Conservation (phyloP, 352 stramenopile species). For the Globisporangium middletonii region DNA sequence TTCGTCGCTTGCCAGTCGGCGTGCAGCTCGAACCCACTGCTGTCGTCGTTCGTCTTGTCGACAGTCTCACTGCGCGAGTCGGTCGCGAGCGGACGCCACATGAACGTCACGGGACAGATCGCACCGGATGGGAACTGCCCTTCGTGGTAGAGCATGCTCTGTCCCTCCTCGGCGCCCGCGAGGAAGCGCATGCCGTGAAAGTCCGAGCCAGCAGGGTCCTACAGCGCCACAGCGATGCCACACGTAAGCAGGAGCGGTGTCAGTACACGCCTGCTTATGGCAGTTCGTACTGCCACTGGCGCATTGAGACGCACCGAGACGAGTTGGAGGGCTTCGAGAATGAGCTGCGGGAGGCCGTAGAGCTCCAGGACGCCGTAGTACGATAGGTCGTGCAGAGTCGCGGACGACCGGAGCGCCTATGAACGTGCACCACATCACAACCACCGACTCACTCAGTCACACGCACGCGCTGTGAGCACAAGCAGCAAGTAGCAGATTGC, state of each 20-base stretch:
- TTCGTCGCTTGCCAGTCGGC: conserved; percentile 38
- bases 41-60: background rate
- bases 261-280: too few relatives aligned
- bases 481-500: background rate
- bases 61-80: conserved; percentile 15
- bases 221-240: background rate
- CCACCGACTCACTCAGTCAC: background rate
- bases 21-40: conserved; percentile 24
- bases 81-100: conserved; percentile 50
- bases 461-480: background rate
- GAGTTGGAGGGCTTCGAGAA: conserved; percentile 57
- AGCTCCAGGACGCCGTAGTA: conserved; percentile 71
- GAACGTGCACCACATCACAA: background rate
- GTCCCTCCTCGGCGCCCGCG: conserved; percentile 41
- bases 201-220: conserved; percentile 53
- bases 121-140: conserved; percentile 49
- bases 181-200: conserved; percentile 57
- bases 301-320: conserved; percentile 22
- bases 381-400: conserved; percentile 51
- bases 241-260: background rate
- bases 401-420: conserved; percentile 38
- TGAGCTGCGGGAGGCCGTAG: conserved; percentile 43
- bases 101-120: conserved; percentile 67
- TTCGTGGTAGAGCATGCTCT: conserved; percentile 45
- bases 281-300: background rate